Evolutionary conservation across 352 stramenopile species (phyloP), one percentile per base, ranked within the genome.

Genomic region (Phytophthora podocarpi): DNA sequence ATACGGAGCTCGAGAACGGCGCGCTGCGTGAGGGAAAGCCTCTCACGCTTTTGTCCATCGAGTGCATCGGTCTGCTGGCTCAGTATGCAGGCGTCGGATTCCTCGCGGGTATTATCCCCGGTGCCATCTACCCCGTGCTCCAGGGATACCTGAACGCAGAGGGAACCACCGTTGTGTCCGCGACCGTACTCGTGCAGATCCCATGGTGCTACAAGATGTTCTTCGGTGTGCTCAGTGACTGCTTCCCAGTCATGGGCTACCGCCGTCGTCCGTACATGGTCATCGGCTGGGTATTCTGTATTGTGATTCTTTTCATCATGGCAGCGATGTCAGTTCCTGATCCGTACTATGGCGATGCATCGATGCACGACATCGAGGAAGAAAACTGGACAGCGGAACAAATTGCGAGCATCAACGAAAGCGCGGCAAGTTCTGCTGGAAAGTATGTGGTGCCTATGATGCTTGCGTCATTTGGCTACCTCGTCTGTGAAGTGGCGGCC

Each of bases 361-460:
- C 57, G 1, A 75, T 78, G 61, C 72, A 69, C 45, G 11, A 59
- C 6, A 73, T 76, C 27, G 54, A 67, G 21, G 39, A 70, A 41
- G 65, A 74, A 41, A 37, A 78, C 2, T 81, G 69, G 68, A 81
- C 68, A 7, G 37, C 41, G 1, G 69, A 59, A 3, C 60, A 76
- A 53, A 64, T 68, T 35, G 50, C 27, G 21, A 78, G 53, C 27
- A 78, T 81, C 45, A 81, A 81, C 13, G 30, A 28, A 27, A 34
- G 26, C 15, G 72, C 72, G 6, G 42, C 68, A 2, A 68, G 51
- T 31, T 60, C 63, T 8, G 76, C 64, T n/a, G 66, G 64, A 8
- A 70, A 76, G 46, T 84, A 84, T 24, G 71, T 87, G 1, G 41
- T 86, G 27, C 69, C 70, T 4, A 82, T 87, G 77, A 85, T 87